Percentiles rank a stretch among this genome's conserved stretches.
phyloP scores from a whole-genome alignment of 2,329 filamentous ascomycete genomes.

The Amauroascus niger region DNA sequence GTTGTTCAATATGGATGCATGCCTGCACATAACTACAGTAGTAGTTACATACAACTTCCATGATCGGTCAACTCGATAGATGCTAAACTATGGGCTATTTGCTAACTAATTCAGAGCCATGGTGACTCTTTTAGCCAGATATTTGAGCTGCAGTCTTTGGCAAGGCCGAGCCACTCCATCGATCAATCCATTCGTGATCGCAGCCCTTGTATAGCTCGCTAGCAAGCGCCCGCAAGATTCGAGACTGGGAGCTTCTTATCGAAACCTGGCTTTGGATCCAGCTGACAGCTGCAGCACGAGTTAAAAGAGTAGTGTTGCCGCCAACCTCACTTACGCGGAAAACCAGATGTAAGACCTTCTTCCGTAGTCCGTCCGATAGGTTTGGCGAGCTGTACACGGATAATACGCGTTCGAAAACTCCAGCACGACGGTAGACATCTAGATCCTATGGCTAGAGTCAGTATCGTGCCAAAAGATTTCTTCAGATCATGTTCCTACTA shows the following conservation, averaged over 20 bases:
- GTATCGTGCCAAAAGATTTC: not conserved
- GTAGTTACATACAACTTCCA: too few species aligned
- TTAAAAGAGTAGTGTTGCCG: slow-evolving; percentile 71
- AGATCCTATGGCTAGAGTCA: slow-evolving; percentile 30
- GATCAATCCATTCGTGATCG: slow-evolving; percentile 54
- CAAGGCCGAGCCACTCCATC: slow-evolving; percentile 53
- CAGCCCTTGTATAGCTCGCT: slow-evolving; percentile 54
- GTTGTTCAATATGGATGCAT: too few species aligned
- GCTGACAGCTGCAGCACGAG: slow-evolving; percentile 61
- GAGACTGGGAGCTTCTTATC: slow-evolving; percentile 38
- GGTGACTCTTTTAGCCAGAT: slow-evolving; percentile 8
- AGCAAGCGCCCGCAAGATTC: slow-evolving; percentile 47
- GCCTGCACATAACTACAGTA: too few species aligned
- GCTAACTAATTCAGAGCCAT: not conserved
- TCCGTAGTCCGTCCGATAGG: slow-evolving; percentile 50
- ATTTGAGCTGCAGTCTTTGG: slow-evolving; percentile 24
- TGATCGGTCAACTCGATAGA: too few species aligned
- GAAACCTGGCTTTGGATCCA: slow-evolving; percentile 60
- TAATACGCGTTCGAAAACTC: slow-evolving; percentile 66
- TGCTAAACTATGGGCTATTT: too few species aligned
- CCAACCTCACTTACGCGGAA: slow-evolving; percentile 58
- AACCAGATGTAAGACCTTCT: slow-evolving; percentile 53
- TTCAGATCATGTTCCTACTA: slow-evolving; percentile 21
- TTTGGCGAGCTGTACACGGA: slow-evolving; percentile 59
- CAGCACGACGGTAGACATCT: slow-evolving; percentile 44